Conservation (phyloP, 306 rosid genomes). For the Carpinus fangiana region DNA sequence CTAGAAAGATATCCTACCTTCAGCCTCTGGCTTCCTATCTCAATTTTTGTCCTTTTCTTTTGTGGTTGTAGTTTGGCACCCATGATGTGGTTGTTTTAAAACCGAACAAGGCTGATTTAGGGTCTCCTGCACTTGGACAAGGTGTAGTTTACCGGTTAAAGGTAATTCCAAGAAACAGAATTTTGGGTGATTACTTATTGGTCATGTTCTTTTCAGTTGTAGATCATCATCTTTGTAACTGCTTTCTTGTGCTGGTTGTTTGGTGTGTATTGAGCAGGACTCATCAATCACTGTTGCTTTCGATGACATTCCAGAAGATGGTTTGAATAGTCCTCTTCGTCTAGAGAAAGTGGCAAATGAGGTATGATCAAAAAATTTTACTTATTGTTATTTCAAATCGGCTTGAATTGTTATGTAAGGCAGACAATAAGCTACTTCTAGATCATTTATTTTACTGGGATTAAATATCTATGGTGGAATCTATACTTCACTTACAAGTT, state of each 20-base stretch:
- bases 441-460: conserved; percentile 5
- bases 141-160: conserved; percentile 92
- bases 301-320: conserved; percentile 97
- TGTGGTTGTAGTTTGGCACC: conserved; percentile 65
- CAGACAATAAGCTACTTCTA: not conserved
- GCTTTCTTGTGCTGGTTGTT: conserved; percentile 34
- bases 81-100: conserved; percentile 93
- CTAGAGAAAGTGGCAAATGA: conserved; percentile 93
- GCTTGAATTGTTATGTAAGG: conserved; percentile 7
- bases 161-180: conserved; percentile 46
- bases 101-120: conserved; percentile 92
- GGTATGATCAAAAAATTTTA: conserved; percentile 44
- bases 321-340: conserved; percentile 80
- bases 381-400: not conserved
- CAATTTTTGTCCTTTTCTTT: not conserved
- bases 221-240: conserved; percentile 24
- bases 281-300: conserved; percentile 93
- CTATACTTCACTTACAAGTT: not conserved
- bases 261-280: conserved; percentile 57
- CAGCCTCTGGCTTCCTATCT: not conserved
- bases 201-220: conserved; percentile 13
- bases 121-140: conserved; percentile 92
- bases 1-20: not conserved
- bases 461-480: conserved; percentile 3
- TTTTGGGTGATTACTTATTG: conserved; percentile 8